Percentiles rank a stretch among this genome's conserved stretches.
Evolutionary conservation across 106 monocot species (phyloP).

Genomic region (Iris macrosiphon): DNA sequence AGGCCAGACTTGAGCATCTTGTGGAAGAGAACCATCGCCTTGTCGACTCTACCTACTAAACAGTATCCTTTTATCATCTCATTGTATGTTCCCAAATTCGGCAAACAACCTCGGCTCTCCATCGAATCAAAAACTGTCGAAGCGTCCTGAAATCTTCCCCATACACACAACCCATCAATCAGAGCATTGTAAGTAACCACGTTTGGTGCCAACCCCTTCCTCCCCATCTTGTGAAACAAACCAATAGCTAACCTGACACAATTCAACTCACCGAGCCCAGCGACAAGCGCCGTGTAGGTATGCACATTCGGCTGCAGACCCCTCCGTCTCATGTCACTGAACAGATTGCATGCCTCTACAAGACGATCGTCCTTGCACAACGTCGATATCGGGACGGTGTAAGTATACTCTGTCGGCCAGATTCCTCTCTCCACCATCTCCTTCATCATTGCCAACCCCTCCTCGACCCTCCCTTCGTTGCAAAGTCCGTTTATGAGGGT

Average conservation of each 20-base stretch:
- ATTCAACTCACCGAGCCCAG: constrained; percentile 46
- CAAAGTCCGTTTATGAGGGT: constrained; percentile 67
- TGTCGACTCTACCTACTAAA: constrained; percentile 30
- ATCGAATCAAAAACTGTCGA: constrained; percentile 47
- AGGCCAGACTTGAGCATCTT: constrained; percentile 60
- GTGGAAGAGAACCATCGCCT: constrained; percentile 65
- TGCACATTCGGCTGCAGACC: constrained; percentile 55
- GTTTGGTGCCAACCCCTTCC: constrained; percentile 47
- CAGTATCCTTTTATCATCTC: constrained; percentile 68
- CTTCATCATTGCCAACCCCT: constrained; percentile 54
- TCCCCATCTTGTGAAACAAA: constrained; percentile 55
- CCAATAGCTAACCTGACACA: constrained; percentile 48
- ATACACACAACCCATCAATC: constrained; percentile 69
- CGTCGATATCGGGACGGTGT: constrained; percentile 42
- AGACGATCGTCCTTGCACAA: constrained; percentile 31
- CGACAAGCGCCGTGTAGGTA: constrained; percentile 62
- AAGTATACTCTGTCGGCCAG: constrained; percentile 51
- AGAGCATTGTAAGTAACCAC: constrained; percentile 72
- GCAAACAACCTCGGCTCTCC: constrained; percentile 31
- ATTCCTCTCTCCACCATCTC: constrained; percentile 54
- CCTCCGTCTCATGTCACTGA: constrained; percentile 50
- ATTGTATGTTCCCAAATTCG: constrained; percentile 60
- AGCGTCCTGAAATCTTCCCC: constrained; percentile 28
- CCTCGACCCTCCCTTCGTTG: constrained; percentile 38
- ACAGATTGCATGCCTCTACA: constrained; percentile 39